Conservation (phyloP, 1,139 yeast genomes). For the Blastobotrys petasosporus region DNA sequence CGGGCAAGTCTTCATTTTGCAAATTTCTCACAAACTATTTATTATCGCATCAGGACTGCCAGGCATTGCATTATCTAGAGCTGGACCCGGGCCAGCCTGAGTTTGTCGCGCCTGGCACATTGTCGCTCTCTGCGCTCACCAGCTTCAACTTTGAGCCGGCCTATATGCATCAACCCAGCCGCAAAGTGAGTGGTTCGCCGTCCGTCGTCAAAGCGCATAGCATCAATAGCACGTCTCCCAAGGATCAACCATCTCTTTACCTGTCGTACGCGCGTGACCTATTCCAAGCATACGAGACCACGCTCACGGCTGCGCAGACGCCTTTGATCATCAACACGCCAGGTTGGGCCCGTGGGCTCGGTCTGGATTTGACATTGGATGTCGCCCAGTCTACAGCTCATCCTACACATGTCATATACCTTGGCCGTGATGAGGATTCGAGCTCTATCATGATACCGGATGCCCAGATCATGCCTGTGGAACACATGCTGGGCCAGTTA, state of each 20-base stretch:
- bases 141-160: constrained; percentile 30
- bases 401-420: constrained; percentile 53
- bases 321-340: constrained; percentile 70
- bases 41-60: constrained; percentile 17
- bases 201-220: constrained; percentile 38
- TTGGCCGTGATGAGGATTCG: constrained; percentile 35
- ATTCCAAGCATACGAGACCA: constrained; percentile 31
- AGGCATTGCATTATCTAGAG: constrained; percentile 50
- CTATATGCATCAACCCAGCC: constrained; percentile 24
- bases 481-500: too few relatives aligned
- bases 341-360: constrained; percentile 92
- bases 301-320: constrained; percentile 22
- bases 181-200: neutral
- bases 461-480: neutral
- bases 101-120: constrained; percentile 62
- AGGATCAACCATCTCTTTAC: constrained; percentile 59
- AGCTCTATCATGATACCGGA: constrained; percentile 11
- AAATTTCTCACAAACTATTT: constrained; percentile 48
- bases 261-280: constrained; percentile 43
- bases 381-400: constrained; percentile 39
- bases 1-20: constrained; percentile 78
- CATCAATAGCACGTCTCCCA: constrained; percentile 71
- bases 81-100: constrained; percentile 93
- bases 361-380: constrained; percentile 55
- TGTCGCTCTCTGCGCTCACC: constrained; percentile 41